Conservation (phyloP, 1,284 basidiomycete genomes). For the Apiotrichum gracile region DNA sequence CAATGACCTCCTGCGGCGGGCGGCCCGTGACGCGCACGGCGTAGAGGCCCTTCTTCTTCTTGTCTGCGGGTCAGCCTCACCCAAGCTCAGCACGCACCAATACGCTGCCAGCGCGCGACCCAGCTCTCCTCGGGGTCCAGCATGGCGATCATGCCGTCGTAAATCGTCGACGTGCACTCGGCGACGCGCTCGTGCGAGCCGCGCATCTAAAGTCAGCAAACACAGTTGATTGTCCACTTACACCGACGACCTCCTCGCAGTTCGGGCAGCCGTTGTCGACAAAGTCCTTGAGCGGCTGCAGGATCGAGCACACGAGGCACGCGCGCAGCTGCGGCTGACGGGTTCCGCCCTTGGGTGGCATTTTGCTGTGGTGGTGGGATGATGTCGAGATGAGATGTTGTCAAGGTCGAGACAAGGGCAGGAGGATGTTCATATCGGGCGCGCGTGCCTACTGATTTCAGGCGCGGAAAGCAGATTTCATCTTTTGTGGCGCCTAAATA, state of each 20-base stretch:
- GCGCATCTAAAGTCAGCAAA: conserved; percentile 64
- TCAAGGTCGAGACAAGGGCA: neutral
- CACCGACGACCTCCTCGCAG: conserved; percentile 92
- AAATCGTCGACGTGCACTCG: conserved; percentile 87
- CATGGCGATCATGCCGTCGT: conserved; percentile 86
- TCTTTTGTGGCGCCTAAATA: no score
- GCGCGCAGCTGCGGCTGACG: conserved; percentile 60
- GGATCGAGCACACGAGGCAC: conserved; percentile 85
- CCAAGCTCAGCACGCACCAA: conserved; percentile 55
- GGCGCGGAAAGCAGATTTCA: no score
- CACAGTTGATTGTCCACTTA: conserved; percentile 42
- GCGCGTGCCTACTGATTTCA: no score
- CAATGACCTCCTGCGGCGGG: conserved; percentile 77
- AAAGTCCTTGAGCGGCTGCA: conserved; percentile 81
- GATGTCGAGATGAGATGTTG: neutral
- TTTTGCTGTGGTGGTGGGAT: conserved; percentile 1
- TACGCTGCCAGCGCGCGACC: conserved; percentile 91
- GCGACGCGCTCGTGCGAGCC: conserved; percentile 74
- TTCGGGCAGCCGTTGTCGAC: conserved; percentile 85
- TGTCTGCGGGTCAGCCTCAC: conserved; percentile 55
- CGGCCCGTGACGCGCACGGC: conserved; percentile 80
- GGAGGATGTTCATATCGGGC: neutral
- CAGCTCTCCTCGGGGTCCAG: conserved; percentile 85
- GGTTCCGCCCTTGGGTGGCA: conserved; percentile 26
- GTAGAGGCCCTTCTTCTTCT: conserved; percentile 79